phyloP scores from a whole-genome alignment of 768 basidiomycete genomes.

The Lactarius sp. region DNA sequence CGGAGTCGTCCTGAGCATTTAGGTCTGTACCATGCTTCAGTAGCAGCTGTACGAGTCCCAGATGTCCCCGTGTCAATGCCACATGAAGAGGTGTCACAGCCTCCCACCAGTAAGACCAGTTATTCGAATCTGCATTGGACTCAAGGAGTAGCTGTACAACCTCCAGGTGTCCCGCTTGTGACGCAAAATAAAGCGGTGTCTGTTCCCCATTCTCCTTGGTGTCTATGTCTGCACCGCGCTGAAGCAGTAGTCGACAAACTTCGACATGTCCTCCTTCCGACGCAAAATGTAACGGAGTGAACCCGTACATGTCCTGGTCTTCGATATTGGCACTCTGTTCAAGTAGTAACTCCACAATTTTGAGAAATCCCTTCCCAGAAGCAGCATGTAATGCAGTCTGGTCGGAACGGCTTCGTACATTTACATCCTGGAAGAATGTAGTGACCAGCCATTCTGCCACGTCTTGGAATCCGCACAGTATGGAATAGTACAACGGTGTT shows the following conservation, averaged over 20 bases:
- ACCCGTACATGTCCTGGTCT: too few relatives aligned
- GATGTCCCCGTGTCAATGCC: background rate
- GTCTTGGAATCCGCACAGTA: background rate
- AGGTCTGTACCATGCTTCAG: background rate
- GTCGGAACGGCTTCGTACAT: too few relatives aligned
- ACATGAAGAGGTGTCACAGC: background rate
- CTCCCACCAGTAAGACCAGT: too few relatives aligned
- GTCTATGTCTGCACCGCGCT: background rate
- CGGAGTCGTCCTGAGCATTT: background rate
- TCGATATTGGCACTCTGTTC: too few relatives aligned
- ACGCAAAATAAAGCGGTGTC: background rate
- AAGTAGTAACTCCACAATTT: too few relatives aligned
- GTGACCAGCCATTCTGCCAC: background rate
- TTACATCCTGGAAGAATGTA: background rate
- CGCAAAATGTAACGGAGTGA: background rate
- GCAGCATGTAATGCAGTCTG: background rate
- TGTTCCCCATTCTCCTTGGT: too few relatives aligned
- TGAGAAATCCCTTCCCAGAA: background rate
- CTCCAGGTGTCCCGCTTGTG: background rate
- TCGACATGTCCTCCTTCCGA: background rate
- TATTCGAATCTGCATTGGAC: background rate
- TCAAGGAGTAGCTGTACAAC: background rate
- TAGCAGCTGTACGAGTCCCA: background rate
- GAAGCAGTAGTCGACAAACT: background rate
- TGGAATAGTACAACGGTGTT: background rate